Conservation (phyloP, 1,139 yeast species). For the Kurtzmaniella quercitrusa region DNA sequence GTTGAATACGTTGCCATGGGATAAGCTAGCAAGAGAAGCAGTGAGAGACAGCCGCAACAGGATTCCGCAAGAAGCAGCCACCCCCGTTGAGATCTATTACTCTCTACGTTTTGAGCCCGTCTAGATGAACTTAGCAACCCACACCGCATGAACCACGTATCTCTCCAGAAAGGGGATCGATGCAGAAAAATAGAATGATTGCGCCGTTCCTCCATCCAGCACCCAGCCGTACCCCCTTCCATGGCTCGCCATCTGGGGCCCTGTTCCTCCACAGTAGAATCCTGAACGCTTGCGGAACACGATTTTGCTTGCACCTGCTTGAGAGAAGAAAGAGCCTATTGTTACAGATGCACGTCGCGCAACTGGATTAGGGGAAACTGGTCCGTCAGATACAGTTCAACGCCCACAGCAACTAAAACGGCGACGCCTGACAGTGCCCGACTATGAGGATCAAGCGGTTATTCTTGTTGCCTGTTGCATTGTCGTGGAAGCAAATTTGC, state of each 20-base stretch:
- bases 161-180: not conserved
- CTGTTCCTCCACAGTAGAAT: not conserved
- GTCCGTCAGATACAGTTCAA: not conserved
- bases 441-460: too few relatives aligned
- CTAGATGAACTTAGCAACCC: not conserved
- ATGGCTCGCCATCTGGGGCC: not conserved
- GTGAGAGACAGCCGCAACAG: too few relatives aligned
- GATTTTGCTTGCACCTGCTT: not conserved
- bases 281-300: not conserved
- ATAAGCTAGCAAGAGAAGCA: too few relatives aligned
- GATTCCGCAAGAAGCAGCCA: too few relatives aligned
- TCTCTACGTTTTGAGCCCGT: too few relatives aligned
- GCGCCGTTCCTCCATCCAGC: not conserved
- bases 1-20: too few relatives aligned
- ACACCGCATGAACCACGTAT: not conserved
- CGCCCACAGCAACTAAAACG: not conserved
- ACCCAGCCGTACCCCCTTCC: not conserved
- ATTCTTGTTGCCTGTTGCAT: too few relatives aligned
- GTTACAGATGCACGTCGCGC: not conserved
- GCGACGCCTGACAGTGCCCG: not conserved
- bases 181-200: not conserved
- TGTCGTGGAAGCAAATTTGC: too few relatives aligned
- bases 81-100: too few relatives aligned
- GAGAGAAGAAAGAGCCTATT: not conserved
- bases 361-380: not conserved